Evolutionary conservation across 2,329 filamentous ascomycete genomes (phyloP).

Genomic region (Lachnellula occidentalis): DNA sequence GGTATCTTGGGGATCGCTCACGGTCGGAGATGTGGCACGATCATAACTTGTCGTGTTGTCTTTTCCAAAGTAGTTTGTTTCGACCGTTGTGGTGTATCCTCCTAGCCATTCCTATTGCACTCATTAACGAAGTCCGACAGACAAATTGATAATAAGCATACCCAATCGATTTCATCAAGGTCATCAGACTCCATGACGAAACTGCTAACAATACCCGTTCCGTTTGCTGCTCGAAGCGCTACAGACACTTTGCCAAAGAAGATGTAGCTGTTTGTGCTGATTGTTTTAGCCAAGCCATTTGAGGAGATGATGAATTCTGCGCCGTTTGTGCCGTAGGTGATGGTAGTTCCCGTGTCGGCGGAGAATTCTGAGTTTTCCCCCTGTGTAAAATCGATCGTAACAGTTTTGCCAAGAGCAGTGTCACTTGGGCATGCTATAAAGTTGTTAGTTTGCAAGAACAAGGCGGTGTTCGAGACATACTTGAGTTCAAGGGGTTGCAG

Average conservation of each 20-base stretch:
- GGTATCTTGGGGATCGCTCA: conserved; percentile 50
- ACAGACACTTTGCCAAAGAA: conserved; percentile 78
- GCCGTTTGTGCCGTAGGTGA: conserved; percentile 56
- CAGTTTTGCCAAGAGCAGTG: conserved; percentile 60
- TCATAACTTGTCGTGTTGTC: conserved; percentile 64
- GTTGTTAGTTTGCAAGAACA: conserved; percentile 2
- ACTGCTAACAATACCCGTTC: conserved; percentile 70
- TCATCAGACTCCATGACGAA: conserved; percentile 79
- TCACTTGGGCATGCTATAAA: conserved; percentile 55
- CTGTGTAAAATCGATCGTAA: conserved; percentile 57
- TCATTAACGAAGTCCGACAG: neutral
- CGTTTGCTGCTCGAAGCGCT: conserved; percentile 66
- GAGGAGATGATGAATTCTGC: conserved; percentile 66
- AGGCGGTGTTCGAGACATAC: conserved; percentile 12
- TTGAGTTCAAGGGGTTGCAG: conserved; percentile 65
- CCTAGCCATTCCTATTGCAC: conserved; percentile 29
- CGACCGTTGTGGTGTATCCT: conserved; percentile 53
- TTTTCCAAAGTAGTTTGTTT: conserved; percentile 74
- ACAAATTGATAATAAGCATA: neutral
- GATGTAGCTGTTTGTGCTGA: conserved; percentile 74
- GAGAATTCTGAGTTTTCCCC: conserved; percentile 51
- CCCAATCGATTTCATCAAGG: conserved; percentile 83
- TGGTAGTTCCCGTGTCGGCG: conserved; percentile 55
- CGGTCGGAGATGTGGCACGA: conserved; percentile 55
- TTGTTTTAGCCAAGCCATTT: conserved; percentile 68